A percentile compares a stretch with the other conserved stretches of the same genome.
phyloP scores from a whole-genome alignment of 768 basidiomycete species.

The Pleurotus ostreatus region DNA sequence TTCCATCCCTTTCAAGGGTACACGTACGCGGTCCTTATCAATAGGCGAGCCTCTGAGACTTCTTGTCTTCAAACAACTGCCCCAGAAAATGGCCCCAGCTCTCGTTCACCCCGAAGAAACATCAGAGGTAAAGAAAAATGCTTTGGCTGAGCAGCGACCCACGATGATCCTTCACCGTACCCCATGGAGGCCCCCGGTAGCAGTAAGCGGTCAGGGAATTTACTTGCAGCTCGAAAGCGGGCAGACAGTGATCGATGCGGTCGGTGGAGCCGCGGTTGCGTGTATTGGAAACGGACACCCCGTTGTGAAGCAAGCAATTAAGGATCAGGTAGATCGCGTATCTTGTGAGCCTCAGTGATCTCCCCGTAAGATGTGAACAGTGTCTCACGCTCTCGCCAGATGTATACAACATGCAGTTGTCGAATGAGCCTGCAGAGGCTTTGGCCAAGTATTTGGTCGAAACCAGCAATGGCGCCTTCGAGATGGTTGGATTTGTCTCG shows the following conservation, averaged over 20 bases:
- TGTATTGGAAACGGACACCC: slow-evolving; percentile 77
- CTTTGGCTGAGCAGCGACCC: not conserved
- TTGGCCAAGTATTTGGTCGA: slow-evolving; percentile 65
- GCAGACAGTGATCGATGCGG: slow-evolving; percentile 65
- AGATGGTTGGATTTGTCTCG: slow-evolving; percentile 64
- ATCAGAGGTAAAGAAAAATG: not conserved
- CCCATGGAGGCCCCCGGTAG: slow-evolving; percentile 71
- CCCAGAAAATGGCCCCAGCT: slow-evolving; percentile 1
- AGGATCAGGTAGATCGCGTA: slow-evolving; percentile 75
- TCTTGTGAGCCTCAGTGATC: slow-evolving; percentile 49
- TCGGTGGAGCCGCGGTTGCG: slow-evolving; percentile 83
- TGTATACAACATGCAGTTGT: slow-evolving; percentile 84
- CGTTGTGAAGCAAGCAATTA: slow-evolving; percentile 66
- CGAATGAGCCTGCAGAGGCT: slow-evolving; percentile 77
- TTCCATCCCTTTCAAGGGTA: not conserved
- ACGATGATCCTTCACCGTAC: slow-evolving; percentile 60
- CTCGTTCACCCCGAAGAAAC: not conserved
- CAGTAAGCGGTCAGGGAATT: slow-evolving; percentile 59
- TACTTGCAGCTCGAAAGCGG: slow-evolving; percentile 75
- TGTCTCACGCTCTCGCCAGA: slow-evolving; percentile 38
- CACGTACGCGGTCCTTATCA: not conserved
- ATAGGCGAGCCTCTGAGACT: not conserved
- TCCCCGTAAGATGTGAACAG: not conserved
- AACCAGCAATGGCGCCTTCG: slow-evolving; percentile 72
- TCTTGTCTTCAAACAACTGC: not conserved